Conservation (phyloP, 2,329 filamentous ascomycete genomes). For the Fusarium sp. region DNA sequence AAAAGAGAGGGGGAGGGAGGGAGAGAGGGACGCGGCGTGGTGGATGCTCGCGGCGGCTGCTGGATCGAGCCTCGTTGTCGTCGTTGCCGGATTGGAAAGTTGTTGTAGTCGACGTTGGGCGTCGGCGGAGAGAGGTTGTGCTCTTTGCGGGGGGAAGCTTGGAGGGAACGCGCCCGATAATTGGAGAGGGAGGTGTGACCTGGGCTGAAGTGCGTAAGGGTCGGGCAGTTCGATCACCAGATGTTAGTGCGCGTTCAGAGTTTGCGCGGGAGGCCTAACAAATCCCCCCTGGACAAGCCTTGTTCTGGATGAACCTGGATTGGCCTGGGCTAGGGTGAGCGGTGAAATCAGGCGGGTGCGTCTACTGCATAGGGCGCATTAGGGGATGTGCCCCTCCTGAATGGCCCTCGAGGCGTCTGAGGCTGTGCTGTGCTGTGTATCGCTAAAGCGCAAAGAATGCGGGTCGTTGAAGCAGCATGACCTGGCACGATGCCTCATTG, state of each 20-base stretch:
- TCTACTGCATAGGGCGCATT: slow-evolving; percentile 31
- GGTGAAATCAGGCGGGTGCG: slow-evolving; percentile 39
- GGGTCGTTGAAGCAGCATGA: slow-evolving; percentile 3
- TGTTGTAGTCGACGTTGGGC: slow-evolving; percentile 46
- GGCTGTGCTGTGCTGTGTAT: slow-evolving; percentile 19
- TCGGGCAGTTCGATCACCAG: neutral
- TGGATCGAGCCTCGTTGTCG: slow-evolving; percentile 46
- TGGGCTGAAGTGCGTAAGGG: slow-evolving; percentile 6
- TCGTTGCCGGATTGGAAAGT: slow-evolving; percentile 42
- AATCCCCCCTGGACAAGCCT: slow-evolving; percentile 6
- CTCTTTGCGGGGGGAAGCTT: slow-evolving; percentile 49
- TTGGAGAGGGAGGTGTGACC: slow-evolving; percentile 41
- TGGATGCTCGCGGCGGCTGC: slow-evolving; percentile 44
- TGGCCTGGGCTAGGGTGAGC: slow-evolving; percentile 31
- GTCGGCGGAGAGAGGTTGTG: slow-evolving; percentile 45
- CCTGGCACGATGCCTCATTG: neutral
- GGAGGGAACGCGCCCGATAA: slow-evolving; percentile 42
- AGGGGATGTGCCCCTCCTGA: slow-evolving; percentile 40
- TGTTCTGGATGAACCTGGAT: slow-evolving; percentile 28
- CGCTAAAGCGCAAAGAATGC: slow-evolving; percentile 23
- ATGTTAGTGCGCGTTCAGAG: slow-evolving; percentile 29
- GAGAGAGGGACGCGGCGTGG: slow-evolving; percentile 40
- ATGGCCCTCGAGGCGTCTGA: slow-evolving; percentile 23
- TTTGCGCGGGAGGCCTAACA: slow-evolving; percentile 26
- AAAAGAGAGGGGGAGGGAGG: slow-evolving; percentile 20